phyloP scores from a whole-genome alignment of 2,329 filamentous ascomycete genomes.

The Hypoxylon sp. region DNA sequence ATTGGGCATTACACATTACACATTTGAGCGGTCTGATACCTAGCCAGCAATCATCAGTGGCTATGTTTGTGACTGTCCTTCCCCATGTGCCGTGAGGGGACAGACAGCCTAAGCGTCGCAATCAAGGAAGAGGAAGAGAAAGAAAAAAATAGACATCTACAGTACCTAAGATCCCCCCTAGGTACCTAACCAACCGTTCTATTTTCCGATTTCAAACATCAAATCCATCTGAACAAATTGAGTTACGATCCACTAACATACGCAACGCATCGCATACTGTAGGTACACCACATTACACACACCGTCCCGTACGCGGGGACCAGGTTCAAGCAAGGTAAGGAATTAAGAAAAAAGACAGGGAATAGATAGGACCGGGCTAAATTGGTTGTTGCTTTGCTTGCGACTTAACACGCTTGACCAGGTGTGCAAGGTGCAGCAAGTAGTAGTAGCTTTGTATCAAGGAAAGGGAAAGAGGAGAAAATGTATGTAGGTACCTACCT shows the following conservation, averaged over 20 bases:
- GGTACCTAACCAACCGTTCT: too few species aligned
- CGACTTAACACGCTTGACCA: conserved; percentile 20
- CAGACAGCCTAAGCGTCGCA: conserved; percentile 7
- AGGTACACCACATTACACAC: too few species aligned
- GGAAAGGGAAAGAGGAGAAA: background rate
- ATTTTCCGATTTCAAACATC: too few species aligned
- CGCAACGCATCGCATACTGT: too few species aligned
- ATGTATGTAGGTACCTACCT: too few species aligned
- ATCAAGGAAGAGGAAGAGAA: conserved; percentile 5
- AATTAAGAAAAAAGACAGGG: conserved; percentile 11
- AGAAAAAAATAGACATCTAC: too few species aligned
- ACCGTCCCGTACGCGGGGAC: conserved; percentile 18
- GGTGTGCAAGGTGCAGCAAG: conserved; percentile 22
- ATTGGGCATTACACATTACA: conserved; percentile 13
- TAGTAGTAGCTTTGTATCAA: background rate
- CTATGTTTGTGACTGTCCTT: too few species aligned
- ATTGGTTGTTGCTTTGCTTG: conserved; percentile 29
- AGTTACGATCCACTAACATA: conserved; percentile 19
- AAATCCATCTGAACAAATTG: too few species aligned
- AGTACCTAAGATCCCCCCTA: too few species aligned
- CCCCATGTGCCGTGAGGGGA: conserved; percentile 10
- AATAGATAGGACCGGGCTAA: conserved; percentile 14
- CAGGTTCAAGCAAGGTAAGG: conserved; percentile 19
- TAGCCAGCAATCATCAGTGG: conserved; percentile 19
- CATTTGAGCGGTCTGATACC: conserved; percentile 24